Percentiles rank a stretch among this genome's conserved stretches.
These are phyloP conservation scores for maize (Zea mays) DNA, from an alignment of 176 grass and related monocot species.

Conservation along the genomic window Zm-B73-REFERENCE-NAM-5.0 NC_050098.1:193590501-193591000, in stretches of 20 bases:
- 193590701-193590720: constrained; percentile 41
- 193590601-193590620: constrained; percentile 50
- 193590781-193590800: constrained; percentile 42
- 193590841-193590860: constrained; percentile 50
- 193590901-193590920: constrained; percentile 57
- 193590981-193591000: constrained; percentile 30
- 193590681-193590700: constrained; percentile 36
- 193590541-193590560: constrained; percentile 32
- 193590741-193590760: constrained; percentile 51
- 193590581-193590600: constrained; percentile 49
- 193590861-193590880: constrained; percentile 47
- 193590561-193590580: constrained; percentile 28
- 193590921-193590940: constrained; percentile 24
- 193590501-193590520: constrained; percentile 12
- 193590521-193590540: constrained; percentile 10
- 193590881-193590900: constrained; percentile 49
- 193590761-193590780: constrained; percentile 40
- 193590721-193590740: constrained; percentile 32
- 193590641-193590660: constrained; percentile 23
- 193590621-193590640: constrained; percentile 40
- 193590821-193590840: constrained; percentile 48
- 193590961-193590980: constrained; percentile 12
- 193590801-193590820: constrained; percentile 45
- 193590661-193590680: constrained; percentile 38
- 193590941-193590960: background rate